Percentiles rank a stretch among this genome's conserved stretches.
Evolutionary conservation across 768 basidiomycete species (phyloP).

Genomic region (Leccinum broughii): DNA sequence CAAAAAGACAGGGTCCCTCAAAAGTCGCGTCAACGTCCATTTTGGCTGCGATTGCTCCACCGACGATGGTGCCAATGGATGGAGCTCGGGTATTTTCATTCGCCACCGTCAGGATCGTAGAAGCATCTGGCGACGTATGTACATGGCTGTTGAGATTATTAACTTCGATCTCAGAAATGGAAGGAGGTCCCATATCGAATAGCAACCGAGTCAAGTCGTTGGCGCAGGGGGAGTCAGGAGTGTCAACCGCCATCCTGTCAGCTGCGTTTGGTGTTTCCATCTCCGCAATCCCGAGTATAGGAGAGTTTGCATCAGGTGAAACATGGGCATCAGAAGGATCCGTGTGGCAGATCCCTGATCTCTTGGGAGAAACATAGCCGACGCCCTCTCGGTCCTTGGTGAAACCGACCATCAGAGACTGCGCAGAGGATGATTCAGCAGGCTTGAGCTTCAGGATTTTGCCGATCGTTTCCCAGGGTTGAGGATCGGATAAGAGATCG

Average conservation of each 20-base stretch:
- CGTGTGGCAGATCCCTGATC: neutral
- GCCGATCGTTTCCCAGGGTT: constrained; percentile 34
- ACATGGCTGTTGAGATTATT: neutral
- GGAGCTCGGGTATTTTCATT: neutral
- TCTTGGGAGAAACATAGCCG: constrained; percentile 16
- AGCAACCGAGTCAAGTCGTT: neutral
- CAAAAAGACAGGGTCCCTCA: constrained; percentile 32
- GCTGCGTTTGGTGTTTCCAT: constrained; percentile 5
- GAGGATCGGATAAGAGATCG: constrained; percentile 32
- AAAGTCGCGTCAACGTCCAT: constrained; percentile 11
- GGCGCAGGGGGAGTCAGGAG: neutral
- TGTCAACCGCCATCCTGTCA: neutral
- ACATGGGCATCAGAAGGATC: neutral
- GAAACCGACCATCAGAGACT: constrained; percentile 12
- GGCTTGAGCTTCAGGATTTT: constrained; percentile 24
- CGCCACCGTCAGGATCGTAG: neutral
- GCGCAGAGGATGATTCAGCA: neutral
- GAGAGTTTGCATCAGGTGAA: neutral
- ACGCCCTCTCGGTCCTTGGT: constrained; percentile 31
- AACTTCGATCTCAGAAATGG: neutral
- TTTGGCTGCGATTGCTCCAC: neutral
- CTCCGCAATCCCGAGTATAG: neutral
- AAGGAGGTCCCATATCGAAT: neutral
- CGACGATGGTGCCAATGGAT: neutral
- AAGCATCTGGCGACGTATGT: neutral